phyloP scores from a whole-genome alignment of 768 basidiomycete genomes.

The Russula compacta region DNA sequence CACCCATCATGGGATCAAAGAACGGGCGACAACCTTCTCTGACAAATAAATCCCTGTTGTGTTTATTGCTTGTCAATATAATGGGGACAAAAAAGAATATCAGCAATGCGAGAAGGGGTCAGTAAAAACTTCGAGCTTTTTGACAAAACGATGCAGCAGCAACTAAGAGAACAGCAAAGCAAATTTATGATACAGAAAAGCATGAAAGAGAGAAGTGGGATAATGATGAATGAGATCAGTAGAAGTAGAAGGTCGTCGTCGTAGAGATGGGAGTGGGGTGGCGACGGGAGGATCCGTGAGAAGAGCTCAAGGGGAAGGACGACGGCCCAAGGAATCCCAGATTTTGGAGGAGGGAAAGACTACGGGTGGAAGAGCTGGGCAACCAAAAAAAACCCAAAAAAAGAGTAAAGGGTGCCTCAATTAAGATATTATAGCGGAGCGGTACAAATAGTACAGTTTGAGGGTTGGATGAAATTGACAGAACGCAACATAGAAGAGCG shows the following conservation, averaged over 20 bases:
- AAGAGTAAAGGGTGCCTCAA: neutral
- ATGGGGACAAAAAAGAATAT: too few species aligned
- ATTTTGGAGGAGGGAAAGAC: neutral
- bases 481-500: too few species aligned
- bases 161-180: too few species aligned
- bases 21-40: too few species aligned
- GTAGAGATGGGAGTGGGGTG: neutral
- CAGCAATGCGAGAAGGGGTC: too few species aligned
- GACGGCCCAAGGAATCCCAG: neutral
- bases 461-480: neutral
- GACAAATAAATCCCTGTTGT: too few species aligned
- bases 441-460: neutral
- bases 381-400: neutral
- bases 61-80: too few species aligned
- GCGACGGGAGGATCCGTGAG: neutral
- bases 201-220: neutral
- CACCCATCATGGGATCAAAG: too few species aligned
- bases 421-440: neutral
- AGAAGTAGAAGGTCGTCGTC: neutral
- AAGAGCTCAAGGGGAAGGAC: neutral
- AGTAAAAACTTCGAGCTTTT: too few species aligned
- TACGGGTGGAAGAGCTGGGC: neutral
- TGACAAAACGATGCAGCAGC: too few species aligned
- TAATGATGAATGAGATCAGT: conserved; percentile 1
- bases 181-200: neutral